Evolutionary conservation across 2,329 filamentous ascomycete species (phyloP), one percentile per base, ranked within the genome.

Genomic region (Verticillium nubilum): DNA sequence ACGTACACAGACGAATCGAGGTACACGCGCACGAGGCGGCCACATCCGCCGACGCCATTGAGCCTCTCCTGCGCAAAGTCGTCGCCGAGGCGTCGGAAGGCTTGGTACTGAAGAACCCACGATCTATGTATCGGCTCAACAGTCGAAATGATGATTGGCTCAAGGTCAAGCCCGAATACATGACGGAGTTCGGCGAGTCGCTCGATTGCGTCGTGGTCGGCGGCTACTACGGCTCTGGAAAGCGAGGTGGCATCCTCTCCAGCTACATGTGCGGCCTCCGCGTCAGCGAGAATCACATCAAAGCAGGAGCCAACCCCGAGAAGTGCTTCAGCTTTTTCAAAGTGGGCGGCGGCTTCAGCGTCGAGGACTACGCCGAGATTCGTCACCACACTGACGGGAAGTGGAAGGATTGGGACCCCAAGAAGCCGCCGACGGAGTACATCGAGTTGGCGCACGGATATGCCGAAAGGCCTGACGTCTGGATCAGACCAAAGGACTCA

Each of bases 131-230:
- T 71, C 83, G 86, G 6, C 81, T 98, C 10, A 97, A 96, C 69
- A 90, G 91, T 65, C 89, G 95, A 54, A 95, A 96, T 67, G 91
- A 96, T 67, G 91, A 97, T 73, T 99, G 95, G 95, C 89, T 97
- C 76, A 99, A 99, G 72, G 93, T 99, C 9, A 99, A 99, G 69
- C 95, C 95, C 1, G 95, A 99, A 64, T 99, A 99, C 73, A 97
- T 98, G 93, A 88, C 88, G 2, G 94, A 97, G 63, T 97, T 95
- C 71, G 95, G 95, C 62, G 94, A 98, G 74, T 91, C 89, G 0
- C 84, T 99, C 3, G 95, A 99, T 70, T 92, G 92, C 65, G 78
- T 97, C 15, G 81, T 99, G 17, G 86, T 99, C 58, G 95, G 94
- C 58, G 95, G 92, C 9, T 98, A 97, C 74, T 99, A 91, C 70